These are phyloP conservation scores for Fusarium penzigii DNA, from an alignment of 2,329 filamentous ascomycete species.

Conservation along the genomic window DNA sequence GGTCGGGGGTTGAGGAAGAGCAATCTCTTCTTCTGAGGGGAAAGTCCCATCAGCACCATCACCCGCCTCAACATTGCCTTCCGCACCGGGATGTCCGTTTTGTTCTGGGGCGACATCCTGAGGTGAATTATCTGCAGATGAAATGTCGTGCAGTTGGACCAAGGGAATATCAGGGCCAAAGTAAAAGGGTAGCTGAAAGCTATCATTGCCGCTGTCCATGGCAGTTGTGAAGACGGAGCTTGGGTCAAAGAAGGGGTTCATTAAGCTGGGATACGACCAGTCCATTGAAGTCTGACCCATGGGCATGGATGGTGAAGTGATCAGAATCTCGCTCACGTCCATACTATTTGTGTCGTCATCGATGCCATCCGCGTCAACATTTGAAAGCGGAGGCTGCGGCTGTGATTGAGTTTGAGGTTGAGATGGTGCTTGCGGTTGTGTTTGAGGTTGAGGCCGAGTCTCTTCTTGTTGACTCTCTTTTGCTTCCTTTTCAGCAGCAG, in stretches of 20 bases:
- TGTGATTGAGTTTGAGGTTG: no score
- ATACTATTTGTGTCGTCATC: no score
- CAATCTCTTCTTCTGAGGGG: not conserved
- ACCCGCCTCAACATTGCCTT: not conserved
- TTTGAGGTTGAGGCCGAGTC: no score
- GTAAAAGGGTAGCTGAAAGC: constrained; percentile 5
- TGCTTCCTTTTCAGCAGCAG: no score
- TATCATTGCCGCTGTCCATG: not conserved
- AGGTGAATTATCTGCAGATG: constrained; percentile 2
- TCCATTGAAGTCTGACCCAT: not conserved
- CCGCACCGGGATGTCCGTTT: not conserved
- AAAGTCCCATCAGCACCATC: not conserved
- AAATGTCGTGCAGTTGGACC: constrained; percentile 1
- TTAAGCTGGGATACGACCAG: constrained; percentile 5
- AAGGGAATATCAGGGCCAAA: constrained; percentile 9
- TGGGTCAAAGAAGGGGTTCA: constrained; percentile 14
- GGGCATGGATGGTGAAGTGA: no score
- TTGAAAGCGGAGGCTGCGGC: no score
- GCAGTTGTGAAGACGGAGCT: not conserved
- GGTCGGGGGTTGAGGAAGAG: not conserved
- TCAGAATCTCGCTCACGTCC: no score
- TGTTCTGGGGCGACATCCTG: not conserved
- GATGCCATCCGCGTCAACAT: no score
- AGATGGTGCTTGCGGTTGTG: no score
- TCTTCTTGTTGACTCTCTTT: no score